Conservation (phyloP, 2,329 filamentous ascomycete species). For the Escovopsis sp. region DNA sequence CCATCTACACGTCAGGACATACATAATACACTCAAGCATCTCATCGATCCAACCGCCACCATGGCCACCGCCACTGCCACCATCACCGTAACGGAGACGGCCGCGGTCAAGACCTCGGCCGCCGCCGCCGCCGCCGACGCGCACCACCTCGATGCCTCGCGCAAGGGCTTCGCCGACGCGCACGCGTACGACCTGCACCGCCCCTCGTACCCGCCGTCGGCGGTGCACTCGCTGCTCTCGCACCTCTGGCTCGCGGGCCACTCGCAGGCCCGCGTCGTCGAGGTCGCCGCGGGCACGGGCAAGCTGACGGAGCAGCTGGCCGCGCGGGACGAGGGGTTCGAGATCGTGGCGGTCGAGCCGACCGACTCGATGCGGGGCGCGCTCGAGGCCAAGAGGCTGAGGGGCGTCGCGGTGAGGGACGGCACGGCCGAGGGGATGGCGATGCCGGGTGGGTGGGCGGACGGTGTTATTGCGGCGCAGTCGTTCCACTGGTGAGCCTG, state of each 20-base stretch:
- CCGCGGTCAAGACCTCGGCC: too few species aligned
- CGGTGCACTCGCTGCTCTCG: conserved; percentile 42
- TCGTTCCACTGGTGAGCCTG: conserved; percentile 39
- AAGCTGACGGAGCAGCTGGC: conserved; percentile 54
- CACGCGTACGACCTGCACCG: conserved; percentile 51
- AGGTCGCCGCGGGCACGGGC: conserved; percentile 54
- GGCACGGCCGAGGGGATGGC: conserved; percentile 45
- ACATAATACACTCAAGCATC: too few species aligned
- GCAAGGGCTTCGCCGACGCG: conserved; percentile 51
- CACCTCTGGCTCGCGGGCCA: conserved; percentile 36
- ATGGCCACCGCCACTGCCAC: too few species aligned
- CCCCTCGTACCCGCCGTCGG: conserved; percentile 47
- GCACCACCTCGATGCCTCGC: conserved; percentile 41
- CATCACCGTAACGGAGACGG: too few species aligned
- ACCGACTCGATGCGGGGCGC: conserved; percentile 49
- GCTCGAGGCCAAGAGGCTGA: conserved; percentile 42
- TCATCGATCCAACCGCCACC: too few species aligned
- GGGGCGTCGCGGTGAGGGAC: conserved; percentile 36
- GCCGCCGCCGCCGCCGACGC: conserved; percentile 12
- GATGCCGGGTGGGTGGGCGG: conserved; percentile 41
- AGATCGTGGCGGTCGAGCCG: conserved; percentile 49
- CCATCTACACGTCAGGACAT: too few species aligned
- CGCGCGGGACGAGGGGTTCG: conserved; percentile 40
- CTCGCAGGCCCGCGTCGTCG: conserved; percentile 36
- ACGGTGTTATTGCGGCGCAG: conserved; percentile 54